Evolutionary conservation across 2,329 filamentous ascomycete species (phyloP), one percentile per base, ranked within the genome.

Genomic region (Beauveria caledonica): DNA sequence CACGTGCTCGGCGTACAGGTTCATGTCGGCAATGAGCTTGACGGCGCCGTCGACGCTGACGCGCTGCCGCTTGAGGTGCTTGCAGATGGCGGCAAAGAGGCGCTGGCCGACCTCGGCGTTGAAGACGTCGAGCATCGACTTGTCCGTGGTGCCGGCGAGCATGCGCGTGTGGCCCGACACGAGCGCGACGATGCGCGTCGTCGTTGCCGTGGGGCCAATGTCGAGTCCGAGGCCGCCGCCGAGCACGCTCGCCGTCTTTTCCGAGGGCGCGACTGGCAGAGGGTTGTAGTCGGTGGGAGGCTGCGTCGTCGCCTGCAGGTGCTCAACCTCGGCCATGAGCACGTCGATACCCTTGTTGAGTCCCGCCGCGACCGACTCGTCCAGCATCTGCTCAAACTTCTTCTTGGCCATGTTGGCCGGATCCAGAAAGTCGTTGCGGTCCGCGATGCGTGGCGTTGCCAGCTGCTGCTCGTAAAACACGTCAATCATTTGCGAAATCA

Each of bases 401-500:
- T 97, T 97, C 83, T 99, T 99, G 65, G 94, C 92, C 67, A 97
- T 88, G 36, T 89, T 89, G 0, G 92, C 90, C 21, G 92, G 89
- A 69, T 96, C 91, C 52, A 99, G 80, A 69, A 99, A 99, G 74
- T 99, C 94, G 70, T 96, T 95, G 48, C 89, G 86, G 70, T 97
- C 93, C 1, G 89, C 89, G 58, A 99, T 86, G 68, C 89, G 89
- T 15, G 89, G 84, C 1, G 85, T 83, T 6, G 92, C 86, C 29
- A 99, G 83, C 75, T 99, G 94, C 75, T 97, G 94, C 71, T 96
- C 89, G 74, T 96, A 99, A 71, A 99, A 99, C 39, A 99, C 92
- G 71, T 99, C 94, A 62, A 99, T 86, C 94, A 99, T 99, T 73
- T 99, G 94, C 62, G 95, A 91, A 67, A 99, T 99, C 61, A 99